Evolutionary conservation across 2,329 filamentous ascomycete genomes (phyloP).

Genomic region (Pleoardoris graminearum): DNA sequence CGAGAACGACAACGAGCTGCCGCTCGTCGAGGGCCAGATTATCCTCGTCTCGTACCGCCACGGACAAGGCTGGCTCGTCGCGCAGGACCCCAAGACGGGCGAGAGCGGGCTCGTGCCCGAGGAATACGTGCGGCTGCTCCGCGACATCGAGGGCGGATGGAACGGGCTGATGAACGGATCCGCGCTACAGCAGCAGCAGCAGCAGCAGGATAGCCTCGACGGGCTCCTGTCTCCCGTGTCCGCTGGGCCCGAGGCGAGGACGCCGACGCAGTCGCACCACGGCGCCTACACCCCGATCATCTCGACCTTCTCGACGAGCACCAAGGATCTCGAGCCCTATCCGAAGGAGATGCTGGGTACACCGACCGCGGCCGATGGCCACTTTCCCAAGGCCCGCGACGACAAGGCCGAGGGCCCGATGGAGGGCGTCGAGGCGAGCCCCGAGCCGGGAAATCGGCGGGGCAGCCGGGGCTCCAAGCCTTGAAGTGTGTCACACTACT

Average conservation of each 20-base stretch:
- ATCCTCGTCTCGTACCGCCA: constrained; percentile 96
- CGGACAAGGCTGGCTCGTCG: constrained; percentile 95
- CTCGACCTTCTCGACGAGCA: constrained; percentile 57
- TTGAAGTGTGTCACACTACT: constrained; percentile 9
- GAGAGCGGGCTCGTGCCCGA: constrained; percentile 96
- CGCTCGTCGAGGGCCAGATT: constrained; percentile 89
- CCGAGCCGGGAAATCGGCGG: constrained; percentile 19
- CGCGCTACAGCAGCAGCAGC: constrained; percentile 25
- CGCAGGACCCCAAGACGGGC: constrained; percentile 89
- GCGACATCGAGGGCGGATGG: constrained; percentile 91
- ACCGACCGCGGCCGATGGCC: constrained; percentile 35
- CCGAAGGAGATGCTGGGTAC: constrained; percentile 48
- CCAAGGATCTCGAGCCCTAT: constrained; percentile 54
- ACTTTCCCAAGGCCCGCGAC: constrained; percentile 17
- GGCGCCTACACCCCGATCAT: constrained; percentile 50
- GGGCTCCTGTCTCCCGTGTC: constrained; percentile 40
- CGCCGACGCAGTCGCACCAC: constrained; percentile 46
- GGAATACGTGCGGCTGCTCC: constrained; percentile 88
- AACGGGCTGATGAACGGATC: constrained; percentile 46
- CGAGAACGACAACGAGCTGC: constrained; percentile 95
- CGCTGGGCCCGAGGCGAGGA: constrained; percentile 44
- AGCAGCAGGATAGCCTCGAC: constrained; percentile 27
- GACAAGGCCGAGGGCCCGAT: constrained; percentile 26
- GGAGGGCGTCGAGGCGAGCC: constrained; percentile 26
- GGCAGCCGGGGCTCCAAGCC: constrained; percentile 16